Conservation (phyloP, 2,329 filamentous ascomycete species). For the Pseudocercospora fuligena region DNA sequence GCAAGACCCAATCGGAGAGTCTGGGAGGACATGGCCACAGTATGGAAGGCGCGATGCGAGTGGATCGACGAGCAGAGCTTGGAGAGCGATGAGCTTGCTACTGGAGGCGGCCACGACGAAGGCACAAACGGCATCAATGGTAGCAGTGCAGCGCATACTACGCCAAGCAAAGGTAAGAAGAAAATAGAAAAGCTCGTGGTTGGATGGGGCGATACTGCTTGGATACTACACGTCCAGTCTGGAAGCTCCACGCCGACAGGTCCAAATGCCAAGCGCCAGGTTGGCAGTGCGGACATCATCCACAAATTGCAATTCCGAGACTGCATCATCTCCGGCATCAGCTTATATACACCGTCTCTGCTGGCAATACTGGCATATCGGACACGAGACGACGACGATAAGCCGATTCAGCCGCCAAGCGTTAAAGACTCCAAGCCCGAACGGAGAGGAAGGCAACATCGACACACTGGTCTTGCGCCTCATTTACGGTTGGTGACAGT, state of each 20-base stretch:
- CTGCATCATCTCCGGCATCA: constrained; percentile 96
- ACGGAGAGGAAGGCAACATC: constrained; percentile 67
- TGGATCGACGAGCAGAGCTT: constrained; percentile 88
- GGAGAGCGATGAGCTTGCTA: constrained; percentile 69
- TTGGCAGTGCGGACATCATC: constrained; percentile 84
- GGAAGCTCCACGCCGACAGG: constrained; percentile 67
- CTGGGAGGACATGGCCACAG: constrained; percentile 95
- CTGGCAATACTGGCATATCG: constrained; percentile 92
- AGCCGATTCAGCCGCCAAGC: constrained; percentile 47
- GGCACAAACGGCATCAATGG: constrained; percentile 36
- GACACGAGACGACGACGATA: constrained; percentile 71
- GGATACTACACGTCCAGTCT: constrained; percentile 85
- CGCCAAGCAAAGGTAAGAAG: constrained; percentile 34
- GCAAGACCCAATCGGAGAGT: constrained; percentile 83
- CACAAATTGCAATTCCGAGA: constrained; percentile 90
- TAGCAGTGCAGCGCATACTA: constrained; percentile 31
- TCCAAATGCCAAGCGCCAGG: constrained; percentile 71
- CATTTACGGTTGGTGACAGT: constrained; percentile 92
- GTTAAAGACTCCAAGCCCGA: constrained; percentile 58
- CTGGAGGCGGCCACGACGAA: constrained; percentile 42
- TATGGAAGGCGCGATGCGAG: constrained; percentile 90
- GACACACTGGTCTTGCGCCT: constrained; percentile 80
- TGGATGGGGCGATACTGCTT: constrained; percentile 94
- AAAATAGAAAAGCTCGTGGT: constrained; percentile 78
- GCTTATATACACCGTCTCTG: constrained; percentile 90